A percentile compares a stretch with the other conserved stretches of the same genome.
Evolutionary conservation across 768 basidiomycete genomes (phyloP).

Genomic region (Inosperma sp.): DNA sequence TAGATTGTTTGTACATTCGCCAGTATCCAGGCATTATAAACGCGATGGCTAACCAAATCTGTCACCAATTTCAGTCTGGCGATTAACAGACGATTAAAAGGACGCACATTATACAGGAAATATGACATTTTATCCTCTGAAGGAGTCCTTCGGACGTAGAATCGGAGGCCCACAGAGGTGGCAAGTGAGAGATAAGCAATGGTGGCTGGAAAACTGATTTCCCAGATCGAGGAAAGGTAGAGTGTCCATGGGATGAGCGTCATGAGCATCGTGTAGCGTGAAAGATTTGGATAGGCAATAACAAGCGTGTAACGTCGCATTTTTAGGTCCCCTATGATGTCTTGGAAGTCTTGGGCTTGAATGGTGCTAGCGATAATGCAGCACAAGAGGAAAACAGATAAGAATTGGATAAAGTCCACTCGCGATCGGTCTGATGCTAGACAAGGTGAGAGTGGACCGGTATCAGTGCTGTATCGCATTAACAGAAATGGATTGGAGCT

Average conservation of each 20-base stretch:
- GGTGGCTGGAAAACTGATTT: conserved; percentile 24
- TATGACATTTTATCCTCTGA: conserved; percentile 21
- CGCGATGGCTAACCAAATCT: conserved; percentile 23
- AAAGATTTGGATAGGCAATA: conserved; percentile 36
- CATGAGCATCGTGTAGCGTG: conserved; percentile 29
- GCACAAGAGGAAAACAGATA: conserved; percentile 33
- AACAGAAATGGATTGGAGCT: not conserved
- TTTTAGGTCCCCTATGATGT: conserved; percentile 37
- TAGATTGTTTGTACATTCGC: conserved; percentile 21
- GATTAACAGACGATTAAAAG: not conserved
- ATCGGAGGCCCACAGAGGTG: conserved; percentile 24
- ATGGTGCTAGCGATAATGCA: conserved; percentile 41
- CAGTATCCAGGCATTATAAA: conserved; percentile 21
- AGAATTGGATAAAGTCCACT: conserved; percentile 25
- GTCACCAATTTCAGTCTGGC: not conserved
- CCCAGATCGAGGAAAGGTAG: conserved; percentile 32
- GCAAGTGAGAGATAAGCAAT: conserved; percentile 29
- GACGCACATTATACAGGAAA: conserved; percentile 24
- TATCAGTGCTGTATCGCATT: not conserved
- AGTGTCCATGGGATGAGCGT: conserved; percentile 37
- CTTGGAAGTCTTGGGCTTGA: conserved; percentile 47
- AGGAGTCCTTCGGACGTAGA: conserved; percentile 15
- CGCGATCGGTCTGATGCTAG: conserved; percentile 21
- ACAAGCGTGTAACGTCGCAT: conserved; percentile 42
- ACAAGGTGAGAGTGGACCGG: not conserved